Evolutionary conservation across 257 asterid species (phyloP).

Genomic region (Lycium barbarum): DNA sequence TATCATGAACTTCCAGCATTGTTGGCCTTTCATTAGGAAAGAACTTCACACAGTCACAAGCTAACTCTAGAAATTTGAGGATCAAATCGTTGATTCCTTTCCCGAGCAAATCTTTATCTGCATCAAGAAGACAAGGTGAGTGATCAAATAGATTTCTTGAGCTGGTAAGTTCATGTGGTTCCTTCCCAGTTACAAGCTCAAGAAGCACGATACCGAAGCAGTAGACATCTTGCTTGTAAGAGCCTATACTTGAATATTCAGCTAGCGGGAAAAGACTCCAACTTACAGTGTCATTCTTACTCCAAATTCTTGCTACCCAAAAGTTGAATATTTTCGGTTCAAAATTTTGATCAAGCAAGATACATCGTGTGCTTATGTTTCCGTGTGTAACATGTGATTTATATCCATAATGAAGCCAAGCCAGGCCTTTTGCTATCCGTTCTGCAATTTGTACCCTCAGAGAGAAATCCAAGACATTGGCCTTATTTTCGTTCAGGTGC

Average conservation of each 20-base stretch:
- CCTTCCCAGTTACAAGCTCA: constrained; percentile 33
- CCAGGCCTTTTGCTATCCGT: constrained; percentile 35
- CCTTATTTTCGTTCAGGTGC: neutral
- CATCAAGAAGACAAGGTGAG: neutral
- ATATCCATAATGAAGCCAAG: constrained; percentile 37
- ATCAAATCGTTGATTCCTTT: constrained; percentile 32
- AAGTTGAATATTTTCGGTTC: constrained; percentile 38
- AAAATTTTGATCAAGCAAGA: constrained; percentile 36
- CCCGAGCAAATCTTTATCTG: neutral
- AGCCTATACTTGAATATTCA: neutral
- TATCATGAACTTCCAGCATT: constrained; percentile 33
- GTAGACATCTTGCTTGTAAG: constrained; percentile 30
- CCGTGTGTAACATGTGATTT: constrained; percentile 26
- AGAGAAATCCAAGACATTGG: constrained; percentile 27
- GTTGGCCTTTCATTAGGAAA: constrained; percentile 33
- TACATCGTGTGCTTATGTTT: constrained; percentile 31
- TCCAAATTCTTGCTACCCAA: constrained; percentile 27
- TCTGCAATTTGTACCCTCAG: constrained; percentile 35
- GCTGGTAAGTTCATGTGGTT: constrained; percentile 8
- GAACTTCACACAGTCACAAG: constrained; percentile 30
- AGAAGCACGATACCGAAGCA: constrained; percentile 37
- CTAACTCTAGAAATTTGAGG: constrained; percentile 25
- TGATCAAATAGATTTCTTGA: neutral
- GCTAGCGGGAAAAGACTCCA: neutral
- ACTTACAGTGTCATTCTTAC: neutral